Evolutionary conservation across 768 basidiomycete genomes (phyloP).

Genomic region (Podaxis sp.): DNA sequence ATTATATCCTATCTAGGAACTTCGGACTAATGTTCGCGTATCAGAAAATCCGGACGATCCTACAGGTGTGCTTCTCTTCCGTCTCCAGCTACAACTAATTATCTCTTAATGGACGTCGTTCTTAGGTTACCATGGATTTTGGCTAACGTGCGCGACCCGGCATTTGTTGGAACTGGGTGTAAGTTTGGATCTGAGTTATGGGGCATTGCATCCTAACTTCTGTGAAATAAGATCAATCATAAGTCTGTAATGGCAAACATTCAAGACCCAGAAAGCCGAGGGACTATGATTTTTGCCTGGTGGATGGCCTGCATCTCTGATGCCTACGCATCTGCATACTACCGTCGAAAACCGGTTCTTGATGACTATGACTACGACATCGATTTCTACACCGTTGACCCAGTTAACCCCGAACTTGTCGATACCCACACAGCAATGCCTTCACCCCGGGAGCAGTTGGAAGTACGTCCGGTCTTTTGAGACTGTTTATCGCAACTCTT

Average conservation of each 20-base stretch:
- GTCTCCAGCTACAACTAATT: constrained; percentile 4
- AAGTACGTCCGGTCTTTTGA: constrained; percentile 44
- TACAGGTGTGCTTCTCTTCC: constrained; percentile 48
- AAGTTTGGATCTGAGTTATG: constrained; percentile 22
- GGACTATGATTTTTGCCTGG: constrained; percentile 90
- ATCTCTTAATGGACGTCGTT: constrained; percentile 17
- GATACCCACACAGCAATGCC: constrained; percentile 48
- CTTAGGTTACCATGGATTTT: constrained; percentile 82
- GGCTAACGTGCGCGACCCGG: constrained; percentile 76
- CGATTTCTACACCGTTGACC: constrained; percentile 81
- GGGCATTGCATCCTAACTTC: background rate
- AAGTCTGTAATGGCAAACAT: constrained; percentile 76
- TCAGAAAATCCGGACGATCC: constrained; percentile 74
- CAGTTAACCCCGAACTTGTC: constrained; percentile 46
- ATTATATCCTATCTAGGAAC: constrained; percentile 7
- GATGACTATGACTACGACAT: constrained; percentile 91
- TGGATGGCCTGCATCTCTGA: constrained; percentile 91
- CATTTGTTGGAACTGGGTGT: constrained; percentile 79
- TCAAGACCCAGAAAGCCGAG: constrained; percentile 70
- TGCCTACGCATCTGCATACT: constrained; percentile 81
- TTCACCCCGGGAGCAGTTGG: constrained; percentile 76
- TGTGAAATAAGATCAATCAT: constrained; percentile 67
- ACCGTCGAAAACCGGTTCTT: constrained; percentile 81
- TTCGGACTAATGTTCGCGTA: constrained; percentile 16
- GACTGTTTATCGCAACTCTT: constrained; percentile 7